These are phyloP conservation scores for Millerago galiae DNA, from an alignment of 805 yeast species.

Conservation along the genomic window DNA sequence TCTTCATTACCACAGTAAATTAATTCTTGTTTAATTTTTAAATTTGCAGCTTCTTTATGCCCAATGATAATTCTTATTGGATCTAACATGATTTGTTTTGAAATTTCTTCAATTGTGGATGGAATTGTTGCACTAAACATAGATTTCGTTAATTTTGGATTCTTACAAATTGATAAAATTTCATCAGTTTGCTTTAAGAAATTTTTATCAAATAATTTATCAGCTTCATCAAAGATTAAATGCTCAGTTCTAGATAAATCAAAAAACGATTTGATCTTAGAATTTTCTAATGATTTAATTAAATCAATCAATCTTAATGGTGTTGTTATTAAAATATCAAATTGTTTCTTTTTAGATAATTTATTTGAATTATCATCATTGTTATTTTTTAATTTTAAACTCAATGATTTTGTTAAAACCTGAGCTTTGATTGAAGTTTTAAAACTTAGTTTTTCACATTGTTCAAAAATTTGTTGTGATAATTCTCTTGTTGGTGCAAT, in stretches of 20 bases:
- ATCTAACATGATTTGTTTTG: conserved; percentile 68
- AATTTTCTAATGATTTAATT: conserved; percentile 45
- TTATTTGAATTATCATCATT: conserved; percentile 7
- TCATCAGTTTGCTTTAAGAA: conserved; percentile 90
- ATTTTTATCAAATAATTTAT: conserved; percentile 79
- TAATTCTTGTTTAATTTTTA: conserved; percentile 73
- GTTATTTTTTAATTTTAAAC: conserved; percentile 59
- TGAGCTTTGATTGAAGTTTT: conserved; percentile 45
- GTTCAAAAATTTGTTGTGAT: conserved; percentile 76
- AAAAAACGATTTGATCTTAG: conserved; percentile 22
- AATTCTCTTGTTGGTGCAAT: conserved; percentile 94
- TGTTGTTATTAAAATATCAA: conserved; percentile 78
- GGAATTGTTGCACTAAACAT: conserved; percentile 96
- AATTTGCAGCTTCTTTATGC: conserved; percentile 87
- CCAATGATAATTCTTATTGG: conserved; percentile 86
- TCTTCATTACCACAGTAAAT: conserved; percentile 89
- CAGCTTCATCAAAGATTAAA: conserved; percentile 92
- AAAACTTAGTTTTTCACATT: conserved; percentile 50
- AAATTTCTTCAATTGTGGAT: conserved; percentile 84
- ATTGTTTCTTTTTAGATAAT: conserved; percentile 51
- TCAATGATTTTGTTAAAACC: conserved; percentile 63
- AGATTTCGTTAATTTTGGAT: conserved; percentile 48
- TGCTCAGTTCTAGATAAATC: conserved; percentile 63
- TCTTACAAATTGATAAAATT: conserved; percentile 46
- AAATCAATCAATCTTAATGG: conserved; percentile 85